A percentile compares a stretch with the other conserved stretches of the same genome.
These are phyloP conservation scores for Apiotrichum veenhuisii DNA, from an alignment of 1,284 basidiomycete species.

Conservation along the genomic window DNA sequence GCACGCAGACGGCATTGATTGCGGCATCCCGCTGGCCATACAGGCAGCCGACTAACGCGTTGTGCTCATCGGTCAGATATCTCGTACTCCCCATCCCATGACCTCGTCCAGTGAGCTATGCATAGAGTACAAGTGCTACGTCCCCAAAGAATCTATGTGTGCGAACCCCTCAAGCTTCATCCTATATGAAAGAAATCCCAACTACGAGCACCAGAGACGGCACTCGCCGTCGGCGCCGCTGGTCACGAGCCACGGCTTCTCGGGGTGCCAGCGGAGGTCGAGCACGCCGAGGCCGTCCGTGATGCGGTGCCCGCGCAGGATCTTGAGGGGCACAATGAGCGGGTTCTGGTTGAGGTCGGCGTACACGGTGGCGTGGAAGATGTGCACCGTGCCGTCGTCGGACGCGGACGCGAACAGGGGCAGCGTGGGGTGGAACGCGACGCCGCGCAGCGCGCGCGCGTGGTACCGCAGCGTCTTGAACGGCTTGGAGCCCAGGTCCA, in stretches of 20 bases:
- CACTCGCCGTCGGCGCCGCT: slow-evolving; percentile 90
- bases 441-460: slow-evolving; percentile 80
- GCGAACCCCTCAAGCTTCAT: background rate
- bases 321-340: slow-evolving; percentile 94
- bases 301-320: slow-evolving; percentile 82
- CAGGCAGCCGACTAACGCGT: no score
- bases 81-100: no score
- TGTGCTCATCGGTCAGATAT: no score
- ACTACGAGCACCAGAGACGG: slow-evolving; percentile 65
- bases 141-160: background rate
- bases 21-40: no score
- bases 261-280: slow-evolving; percentile 81
- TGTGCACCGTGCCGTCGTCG: slow-evolving; percentile 93
- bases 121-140: slow-evolving; percentile 5
- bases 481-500: slow-evolving; percentile 90
- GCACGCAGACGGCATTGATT: no score
- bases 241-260: slow-evolving; percentile 89
- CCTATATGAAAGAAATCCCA: background rate
- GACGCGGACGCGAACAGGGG: slow-evolving; percentile 94
- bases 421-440: slow-evolving; percentile 89
- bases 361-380: slow-evolving; percentile 95
- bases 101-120: background rate
- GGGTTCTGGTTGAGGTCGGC: slow-evolving; percentile 93
- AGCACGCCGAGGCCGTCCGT: slow-evolving; percentile 85
- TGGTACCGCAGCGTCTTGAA: slow-evolving; percentile 98